Percentiles rank a stretch among this genome's conserved stretches.
Conservation (phyloP, 345 rosid species). For the Cochlearia excelsa region DNA sequence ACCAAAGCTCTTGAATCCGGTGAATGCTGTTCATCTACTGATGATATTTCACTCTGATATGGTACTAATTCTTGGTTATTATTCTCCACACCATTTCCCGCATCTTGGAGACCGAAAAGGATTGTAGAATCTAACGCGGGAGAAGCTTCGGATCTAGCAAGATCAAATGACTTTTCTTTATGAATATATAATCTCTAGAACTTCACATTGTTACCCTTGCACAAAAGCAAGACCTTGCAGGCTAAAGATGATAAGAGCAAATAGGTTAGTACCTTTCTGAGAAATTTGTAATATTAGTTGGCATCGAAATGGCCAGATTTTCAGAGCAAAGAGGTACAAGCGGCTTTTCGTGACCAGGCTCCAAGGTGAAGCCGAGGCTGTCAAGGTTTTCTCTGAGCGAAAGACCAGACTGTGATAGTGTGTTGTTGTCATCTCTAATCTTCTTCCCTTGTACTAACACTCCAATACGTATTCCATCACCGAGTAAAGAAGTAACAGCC, state of each 20-base stretch:
- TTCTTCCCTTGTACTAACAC: slow-evolving; percentile 85
- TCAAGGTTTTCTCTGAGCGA: slow-evolving; percentile 56
- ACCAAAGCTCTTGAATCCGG: slow-evolving; percentile 63
- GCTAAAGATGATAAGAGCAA: slow-evolving; percentile 2
- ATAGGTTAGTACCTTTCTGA: slow-evolving; percentile 46
- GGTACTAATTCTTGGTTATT: slow-evolving; percentile 46
- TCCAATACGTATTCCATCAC: slow-evolving; percentile 73
- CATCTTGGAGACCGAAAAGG: slow-evolving; percentile 29
- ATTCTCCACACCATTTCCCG: slow-evolving; percentile 39
- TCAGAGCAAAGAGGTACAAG: slow-evolving; percentile 45
- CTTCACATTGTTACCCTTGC: too few relatives aligned
- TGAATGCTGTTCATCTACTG: slow-evolving; percentile 36
- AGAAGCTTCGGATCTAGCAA: slow-evolving; percentile 49
- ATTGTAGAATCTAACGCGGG: slow-evolving; percentile 41
- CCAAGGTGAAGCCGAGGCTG: slow-evolving; percentile 75
- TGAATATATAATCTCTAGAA: slow-evolving; percentile 12
- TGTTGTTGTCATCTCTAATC: slow-evolving; percentile 77
- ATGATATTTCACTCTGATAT: slow-evolving; percentile 40
- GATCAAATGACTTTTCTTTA: slow-evolving; percentile 20
- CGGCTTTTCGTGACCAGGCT: slow-evolving; percentile 48
- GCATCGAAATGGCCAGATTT: slow-evolving; percentile 34
- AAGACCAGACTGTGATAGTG: slow-evolving; percentile 74
- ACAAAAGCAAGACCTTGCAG: not conserved
- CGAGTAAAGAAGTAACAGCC: slow-evolving; percentile 72
- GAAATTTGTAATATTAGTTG: slow-evolving; percentile 36